phyloP scores from a whole-genome alignment of 805 yeast species.

The Metschnikowia santaceciliae region DNA sequence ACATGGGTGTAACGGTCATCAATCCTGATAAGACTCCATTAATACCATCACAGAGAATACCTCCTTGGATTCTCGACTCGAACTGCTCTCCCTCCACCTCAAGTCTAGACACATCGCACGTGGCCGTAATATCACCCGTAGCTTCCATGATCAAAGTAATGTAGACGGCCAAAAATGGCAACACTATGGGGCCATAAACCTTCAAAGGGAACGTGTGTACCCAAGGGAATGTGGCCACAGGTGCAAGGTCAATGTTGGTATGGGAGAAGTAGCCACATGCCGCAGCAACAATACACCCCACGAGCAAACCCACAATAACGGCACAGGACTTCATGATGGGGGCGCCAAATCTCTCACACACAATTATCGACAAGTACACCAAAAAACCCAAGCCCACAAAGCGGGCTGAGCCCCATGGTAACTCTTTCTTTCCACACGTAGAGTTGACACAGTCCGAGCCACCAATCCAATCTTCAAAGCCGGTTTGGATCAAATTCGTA shows the following conservation, averaged over 20 bases:
- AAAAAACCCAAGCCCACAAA: slow-evolving; percentile 85
- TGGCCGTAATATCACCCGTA: slow-evolving; percentile 92
- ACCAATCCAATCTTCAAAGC: slow-evolving; percentile 84
- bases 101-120: slow-evolving; percentile 83
- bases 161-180: slow-evolving; percentile 82
- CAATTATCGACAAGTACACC: slow-evolving; percentile 67
- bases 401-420: slow-evolving; percentile 82
- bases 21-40: slow-evolving; percentile 75
- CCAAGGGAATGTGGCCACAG: slow-evolving; percentile 84
- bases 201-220: slow-evolving; percentile 73
- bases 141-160: slow-evolving; percentile 87
- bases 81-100: slow-evolving; percentile 79
- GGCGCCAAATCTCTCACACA: slow-evolving; percentile 84
- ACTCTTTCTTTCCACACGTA: slow-evolving; percentile 16
- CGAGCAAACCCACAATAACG: slow-evolving; percentile 75
- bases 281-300: slow-evolving; percentile 91
- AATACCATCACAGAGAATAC: slow-evolving; percentile 83
- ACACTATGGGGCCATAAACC: slow-evolving; percentile 80
- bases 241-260: slow-evolving; percentile 59
- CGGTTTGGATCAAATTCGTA: slow-evolving; percentile 60
- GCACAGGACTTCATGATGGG: slow-evolving; percentile 96
- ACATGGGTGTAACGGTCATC: slow-evolving; percentile 83
- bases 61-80: slow-evolving; percentile 90
- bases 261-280: slow-evolving; percentile 78
- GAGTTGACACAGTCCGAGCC: slow-evolving; percentile 62